These are phyloP conservation scores for Malus hybrid DNA, from an alignment of 331 rosid species.

Conservation along the genomic window DNA sequence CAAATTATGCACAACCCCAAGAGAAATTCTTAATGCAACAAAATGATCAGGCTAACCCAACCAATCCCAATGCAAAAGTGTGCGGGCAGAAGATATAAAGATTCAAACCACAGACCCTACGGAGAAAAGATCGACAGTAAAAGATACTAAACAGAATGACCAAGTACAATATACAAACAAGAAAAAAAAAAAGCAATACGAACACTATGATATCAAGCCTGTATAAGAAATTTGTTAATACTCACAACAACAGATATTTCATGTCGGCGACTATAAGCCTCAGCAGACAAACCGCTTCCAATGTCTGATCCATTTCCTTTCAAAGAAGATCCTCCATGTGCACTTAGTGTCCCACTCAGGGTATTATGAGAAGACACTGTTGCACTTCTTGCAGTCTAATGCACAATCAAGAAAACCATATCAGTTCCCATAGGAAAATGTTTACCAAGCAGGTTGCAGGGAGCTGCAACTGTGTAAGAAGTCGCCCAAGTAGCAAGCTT, in stretches of 20 bases:
- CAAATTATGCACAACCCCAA: background rate
- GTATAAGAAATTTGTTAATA: background rate
- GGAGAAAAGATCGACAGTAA: background rate
- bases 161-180: background rate
- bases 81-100: background rate
- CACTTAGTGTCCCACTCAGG: slow-evolving; percentile 35
- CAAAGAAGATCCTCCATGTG: slow-evolving; percentile 41
- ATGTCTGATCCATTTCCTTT: slow-evolving; percentile 48
- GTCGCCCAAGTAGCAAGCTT: background rate
- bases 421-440: slow-evolving; percentile 1
- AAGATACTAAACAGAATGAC: background rate
- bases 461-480: background rate
- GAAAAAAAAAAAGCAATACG: background rate
- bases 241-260: slow-evolving; percentile 83
- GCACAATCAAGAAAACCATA: slow-evolving; percentile 9
- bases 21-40: background rate
- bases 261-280: slow-evolving; percentile 75
- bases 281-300: slow-evolving; percentile 65
- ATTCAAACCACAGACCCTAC: background rate
- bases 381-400: slow-evolving; percentile 53
- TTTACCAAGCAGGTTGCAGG: background rate
- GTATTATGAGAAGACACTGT: slow-evolving; percentile 26
- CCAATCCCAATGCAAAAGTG: background rate
- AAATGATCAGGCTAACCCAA: background rate
- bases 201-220: background rate